Conservation (phyloP, 139 green algal genomes). For the Chlorella sp. region DNA sequence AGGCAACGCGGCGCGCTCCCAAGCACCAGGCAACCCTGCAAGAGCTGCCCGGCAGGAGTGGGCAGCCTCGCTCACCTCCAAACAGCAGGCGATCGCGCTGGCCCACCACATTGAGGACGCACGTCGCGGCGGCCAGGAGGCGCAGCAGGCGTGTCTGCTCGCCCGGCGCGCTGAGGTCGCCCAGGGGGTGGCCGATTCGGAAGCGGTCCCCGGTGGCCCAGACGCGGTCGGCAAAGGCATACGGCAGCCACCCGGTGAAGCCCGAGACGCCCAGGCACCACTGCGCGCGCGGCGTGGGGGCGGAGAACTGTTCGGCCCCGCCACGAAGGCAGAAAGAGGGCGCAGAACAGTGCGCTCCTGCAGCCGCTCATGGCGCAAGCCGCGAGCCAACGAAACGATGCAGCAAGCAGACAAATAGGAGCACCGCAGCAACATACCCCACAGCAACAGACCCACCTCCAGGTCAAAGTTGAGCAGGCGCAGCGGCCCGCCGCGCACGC, state of each 20-base stretch:
- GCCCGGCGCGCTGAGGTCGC: neutral
- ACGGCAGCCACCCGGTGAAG: conserved; percentile 3
- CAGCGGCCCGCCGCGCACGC: neutral
- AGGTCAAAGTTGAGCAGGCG: neutral
- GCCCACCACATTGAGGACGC: neutral
- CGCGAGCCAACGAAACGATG: no score
- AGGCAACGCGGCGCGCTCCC: no score
- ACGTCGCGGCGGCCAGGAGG: neutral
- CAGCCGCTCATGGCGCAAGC: no score
- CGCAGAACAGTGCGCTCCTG: no score
- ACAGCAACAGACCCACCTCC: neutral
- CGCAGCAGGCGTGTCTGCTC: neutral
- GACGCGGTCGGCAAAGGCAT: neutral
- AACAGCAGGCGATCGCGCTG: conserved; percentile 17
- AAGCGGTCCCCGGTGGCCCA: neutral
- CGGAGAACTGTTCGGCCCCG: no score
- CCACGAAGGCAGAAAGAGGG: no score
- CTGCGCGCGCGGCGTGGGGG: no score
- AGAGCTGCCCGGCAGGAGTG: no score
- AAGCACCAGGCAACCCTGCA: no score
- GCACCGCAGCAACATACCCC: neutral
- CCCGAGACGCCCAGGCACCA: no score
- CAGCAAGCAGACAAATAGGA: no score
- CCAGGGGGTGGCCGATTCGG: neutral
- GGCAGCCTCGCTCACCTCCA: conserved; percentile 7